These are phyloP conservation scores for Ilyonectria mors-panacis DNA, from an alignment of 2,329 filamentous ascomycete genomes.

Conservation along the genomic window DNA sequence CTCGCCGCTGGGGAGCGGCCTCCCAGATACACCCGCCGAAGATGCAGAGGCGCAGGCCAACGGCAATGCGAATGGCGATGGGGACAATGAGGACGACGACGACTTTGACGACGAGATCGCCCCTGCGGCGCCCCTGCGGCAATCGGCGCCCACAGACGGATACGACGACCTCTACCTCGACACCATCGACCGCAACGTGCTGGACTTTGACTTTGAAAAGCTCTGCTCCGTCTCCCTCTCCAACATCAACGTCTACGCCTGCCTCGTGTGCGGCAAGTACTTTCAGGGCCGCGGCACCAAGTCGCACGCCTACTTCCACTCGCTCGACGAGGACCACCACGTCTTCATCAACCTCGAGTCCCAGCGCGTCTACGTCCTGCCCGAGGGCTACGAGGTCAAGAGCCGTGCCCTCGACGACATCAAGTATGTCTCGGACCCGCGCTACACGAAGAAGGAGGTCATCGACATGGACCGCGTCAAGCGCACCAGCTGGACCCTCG, in stretches of 20 bases:
- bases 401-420: slow-evolving; percentile 97
- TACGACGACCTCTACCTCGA: slow-evolving; percentile 98
- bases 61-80: slow-evolving; percentile 45
- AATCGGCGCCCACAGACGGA: slow-evolving; percentile 85
- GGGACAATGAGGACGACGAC: slow-evolving; percentile 51
- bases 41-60: slow-evolving; percentile 52
- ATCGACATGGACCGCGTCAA: slow-evolving; percentile 80
- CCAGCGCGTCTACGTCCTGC: slow-evolving; percentile 91
- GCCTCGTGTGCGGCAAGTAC: slow-evolving; percentile 97
- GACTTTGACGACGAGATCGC: slow-evolving; percentile 60
- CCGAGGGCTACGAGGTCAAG: slow-evolving; percentile 96
- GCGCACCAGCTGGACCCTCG: slow-evolving; percentile 79
- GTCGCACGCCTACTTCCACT: slow-evolving; percentile 97
- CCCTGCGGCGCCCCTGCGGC: slow-evolving; percentile 57
- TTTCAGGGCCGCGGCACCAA: slow-evolving; percentile 94
- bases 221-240: slow-evolving; percentile 95
- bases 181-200: slow-evolving; percentile 91
- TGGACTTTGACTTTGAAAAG: slow-evolving; percentile 99
- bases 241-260: slow-evolving; percentile 99
- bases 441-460: slow-evolving; percentile 86
- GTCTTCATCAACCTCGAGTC: slow-evolving; percentile 98
- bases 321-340: slow-evolving; percentile 94
- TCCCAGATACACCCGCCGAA: slow-evolving; percentile 45
- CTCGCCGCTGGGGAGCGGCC: slow-evolving; percentile 54
- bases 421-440: slow-evolving; percentile 96